A percentile compares a stretch with the other conserved stretches of the same genome.
These are phyloP conservation scores for Inga laurina DNA, from an alignment of 306 rosid genomes.

Conservation along the genomic window DNA sequence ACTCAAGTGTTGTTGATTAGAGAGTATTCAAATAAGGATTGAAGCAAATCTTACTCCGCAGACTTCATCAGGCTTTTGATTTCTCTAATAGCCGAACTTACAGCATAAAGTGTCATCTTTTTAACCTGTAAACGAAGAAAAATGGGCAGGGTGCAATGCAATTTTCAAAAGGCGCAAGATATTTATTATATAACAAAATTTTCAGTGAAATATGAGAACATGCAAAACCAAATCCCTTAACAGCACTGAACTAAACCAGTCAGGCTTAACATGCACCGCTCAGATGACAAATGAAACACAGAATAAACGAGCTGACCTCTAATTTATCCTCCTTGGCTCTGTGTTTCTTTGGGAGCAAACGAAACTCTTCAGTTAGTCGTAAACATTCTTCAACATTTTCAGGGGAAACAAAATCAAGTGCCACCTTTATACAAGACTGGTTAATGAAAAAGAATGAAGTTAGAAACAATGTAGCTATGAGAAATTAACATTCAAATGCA, in stretches of 20 bases:
- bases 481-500: slow-evolving; percentile 14
- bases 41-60: slow-evolving; percentile 38
- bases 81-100: slow-evolving; percentile 62
- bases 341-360: slow-evolving; percentile 66
- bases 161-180: neutral
- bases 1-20: too few relatives aligned
- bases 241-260: neutral
- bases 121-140: slow-evolving; percentile 52
- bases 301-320: slow-evolving; percentile 48
- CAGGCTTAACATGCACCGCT: slow-evolving; percentile 21
- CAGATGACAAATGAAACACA: neutral
- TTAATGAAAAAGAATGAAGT: slow-evolving; percentile 9
- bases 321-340: slow-evolving; percentile 71
- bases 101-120: slow-evolving; percentile 72
- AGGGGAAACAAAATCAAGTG: slow-evolving; percentile 75
- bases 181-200: neutral
- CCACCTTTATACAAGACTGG: slow-evolving; percentile 85
- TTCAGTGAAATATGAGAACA: neutral
- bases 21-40: too few relatives aligned
- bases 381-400: slow-evolving; percentile 71
- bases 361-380: slow-evolving; percentile 66
- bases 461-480: neutral
- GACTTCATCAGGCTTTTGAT: slow-evolving; percentile 41
- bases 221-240: neutral
- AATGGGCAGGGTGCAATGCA: neutral